Conservation (phyloP, 768 basidiomycete genomes). For the Piloderma croceum region DNA sequence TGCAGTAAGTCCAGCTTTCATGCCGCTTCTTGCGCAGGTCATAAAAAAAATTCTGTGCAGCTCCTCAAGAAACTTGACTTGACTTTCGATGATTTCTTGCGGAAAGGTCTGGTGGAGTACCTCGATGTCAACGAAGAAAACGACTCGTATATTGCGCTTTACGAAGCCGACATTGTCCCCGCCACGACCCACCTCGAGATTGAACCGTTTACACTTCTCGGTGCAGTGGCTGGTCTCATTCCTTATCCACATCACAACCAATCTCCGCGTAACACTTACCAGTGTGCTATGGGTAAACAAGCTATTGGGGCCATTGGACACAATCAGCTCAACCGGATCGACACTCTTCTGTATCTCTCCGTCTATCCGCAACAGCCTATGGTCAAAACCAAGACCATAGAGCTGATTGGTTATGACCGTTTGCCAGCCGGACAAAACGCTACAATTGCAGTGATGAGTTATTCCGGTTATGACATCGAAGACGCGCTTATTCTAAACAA, state of each 20-base stretch:
- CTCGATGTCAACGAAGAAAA: slow-evolving; percentile 99
- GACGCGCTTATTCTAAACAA: slow-evolving; percentile 96
- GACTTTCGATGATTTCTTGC: slow-evolving; percentile 91
- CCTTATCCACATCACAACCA: slow-evolving; percentile 99
- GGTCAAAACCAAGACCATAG: slow-evolving; percentile 99
- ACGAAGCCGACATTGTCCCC: slow-evolving; percentile 79
- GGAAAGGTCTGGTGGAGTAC: slow-evolving; percentile 91
- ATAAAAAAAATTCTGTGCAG: slow-evolving; percentile 31
- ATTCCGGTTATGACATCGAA: slow-evolving; percentile 98
- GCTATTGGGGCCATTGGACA: slow-evolving; percentile 98
- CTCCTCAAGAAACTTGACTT: slow-evolving; percentile 73
- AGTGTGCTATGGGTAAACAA: slow-evolving; percentile 99
- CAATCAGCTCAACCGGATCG: slow-evolving; percentile 96
- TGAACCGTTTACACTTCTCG: slow-evolving; percentile 95
- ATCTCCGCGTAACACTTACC: slow-evolving; percentile 98
- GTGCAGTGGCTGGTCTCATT: slow-evolving; percentile 96
- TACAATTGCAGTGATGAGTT: slow-evolving; percentile 98
- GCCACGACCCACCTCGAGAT: slow-evolving; percentile 95
- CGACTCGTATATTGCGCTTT: slow-evolving; percentile 92
- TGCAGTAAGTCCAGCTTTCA: slow-evolving; percentile 39
- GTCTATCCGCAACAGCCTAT: slow-evolving; percentile 99
- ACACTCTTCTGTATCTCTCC: slow-evolving; percentile 94
- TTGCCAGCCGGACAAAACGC: slow-evolving; percentile 98
- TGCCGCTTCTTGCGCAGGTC: slow-evolving; percentile 1
- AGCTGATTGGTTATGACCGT: slow-evolving; percentile 92